phyloP scores from a whole-genome alignment of 139 green algal genomes.

The Helicosporidium sp. region DNA sequence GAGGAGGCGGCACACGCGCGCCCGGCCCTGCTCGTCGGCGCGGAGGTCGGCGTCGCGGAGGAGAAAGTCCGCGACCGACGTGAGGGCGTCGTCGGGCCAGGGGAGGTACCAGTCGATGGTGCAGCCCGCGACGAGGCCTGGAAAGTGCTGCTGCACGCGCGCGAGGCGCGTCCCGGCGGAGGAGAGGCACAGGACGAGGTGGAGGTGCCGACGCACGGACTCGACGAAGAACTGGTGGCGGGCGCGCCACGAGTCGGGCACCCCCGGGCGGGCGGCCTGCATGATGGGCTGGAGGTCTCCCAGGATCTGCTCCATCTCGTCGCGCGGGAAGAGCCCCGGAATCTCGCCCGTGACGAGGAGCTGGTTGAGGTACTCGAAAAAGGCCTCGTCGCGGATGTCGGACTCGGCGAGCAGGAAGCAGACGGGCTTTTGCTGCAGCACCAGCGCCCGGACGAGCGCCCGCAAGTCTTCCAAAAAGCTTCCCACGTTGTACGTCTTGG shows the following conservation, averaged over 20 bases:
- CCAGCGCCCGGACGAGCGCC: not conserved
- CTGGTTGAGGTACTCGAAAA: conserved; percentile 96
- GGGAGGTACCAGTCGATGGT: conserved; percentile 83
- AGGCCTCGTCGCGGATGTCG: conserved; percentile 83
- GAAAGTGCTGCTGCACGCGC: conserved; percentile 64
- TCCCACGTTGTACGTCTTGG: conserved; percentile 67
- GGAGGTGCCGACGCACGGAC: conserved; percentile 72
- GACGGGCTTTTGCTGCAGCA: conserved; percentile 50
- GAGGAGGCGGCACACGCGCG: no score
- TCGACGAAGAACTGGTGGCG: conserved; percentile 44
- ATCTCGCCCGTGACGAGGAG: conserved; percentile 79
- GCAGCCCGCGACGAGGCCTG: conserved; percentile 79
- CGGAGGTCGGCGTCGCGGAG: no score
- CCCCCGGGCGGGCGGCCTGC: conserved; percentile 21
- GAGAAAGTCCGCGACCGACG: conserved; percentile 58
- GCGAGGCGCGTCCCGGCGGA: conserved; percentile 73
- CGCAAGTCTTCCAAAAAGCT: conserved; percentile 87
- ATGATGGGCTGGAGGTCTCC: conserved; percentile 75
- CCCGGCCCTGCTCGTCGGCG: not conserved
- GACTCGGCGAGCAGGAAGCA: conserved; percentile 84
- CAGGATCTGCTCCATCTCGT: conserved; percentile 82
- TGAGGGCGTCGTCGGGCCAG: conserved; percentile 56
- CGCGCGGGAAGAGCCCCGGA: conserved; percentile 75
- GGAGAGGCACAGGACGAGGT: conserved; percentile 81
- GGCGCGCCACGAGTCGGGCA: not conserved